Evolutionary conservation across 257 asterid species (phyloP), one percentile per base, ranked within the genome.

Genomic region (Fraxinus pennsylvanica): DNA sequence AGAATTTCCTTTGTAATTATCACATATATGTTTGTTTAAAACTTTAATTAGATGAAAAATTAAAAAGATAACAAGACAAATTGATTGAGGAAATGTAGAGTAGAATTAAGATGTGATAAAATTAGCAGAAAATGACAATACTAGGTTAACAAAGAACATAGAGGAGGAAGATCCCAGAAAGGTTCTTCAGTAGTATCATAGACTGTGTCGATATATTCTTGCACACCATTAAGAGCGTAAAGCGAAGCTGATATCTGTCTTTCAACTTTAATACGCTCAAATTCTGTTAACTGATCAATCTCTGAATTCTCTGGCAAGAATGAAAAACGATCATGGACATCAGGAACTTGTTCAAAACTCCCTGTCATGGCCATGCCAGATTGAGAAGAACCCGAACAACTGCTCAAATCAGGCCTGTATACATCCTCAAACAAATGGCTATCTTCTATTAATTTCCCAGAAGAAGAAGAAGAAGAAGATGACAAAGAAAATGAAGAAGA

Each of bases 161-260:
- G 81, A 79, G 91, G 89, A 39, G 94, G 94, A 32, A 88, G 96
- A 84, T 92, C 97, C 96, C 94, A 92, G 73, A 90, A 72, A 72
- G 39, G 52, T 43, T 92, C 74, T 45, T 88, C 87, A 5, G 65
- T 80, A 67, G 93, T 91, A 87, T 91, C 90, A 77, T 36, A 82
- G 0, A 88, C 81, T 5, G 81, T 79, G 77, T 90, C 89, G 96
- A 90, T 88, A 41, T 92, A 92, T 78, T 90, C 92, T n/a, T 89
- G 94, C 74, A 90, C 87, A 17, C 91, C 97, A 75, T 90, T 89
- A 27, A 89, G 85, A 7, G 96, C 96, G 43, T 89, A 90, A 32
- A 92, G 94, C 3, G 97, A 92, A 13, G 97, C 97, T 27, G 97
- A 90, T 68, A 92, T 89, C 85, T 89, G 92, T 78, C 96, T 87